Percentiles rank a stretch among this genome's conserved stretches.
These are phyloP conservation scores for Fibroporia radiculosa DNA, from an alignment of 768 basidiomycete species.

Conservation along the genomic window DNA sequence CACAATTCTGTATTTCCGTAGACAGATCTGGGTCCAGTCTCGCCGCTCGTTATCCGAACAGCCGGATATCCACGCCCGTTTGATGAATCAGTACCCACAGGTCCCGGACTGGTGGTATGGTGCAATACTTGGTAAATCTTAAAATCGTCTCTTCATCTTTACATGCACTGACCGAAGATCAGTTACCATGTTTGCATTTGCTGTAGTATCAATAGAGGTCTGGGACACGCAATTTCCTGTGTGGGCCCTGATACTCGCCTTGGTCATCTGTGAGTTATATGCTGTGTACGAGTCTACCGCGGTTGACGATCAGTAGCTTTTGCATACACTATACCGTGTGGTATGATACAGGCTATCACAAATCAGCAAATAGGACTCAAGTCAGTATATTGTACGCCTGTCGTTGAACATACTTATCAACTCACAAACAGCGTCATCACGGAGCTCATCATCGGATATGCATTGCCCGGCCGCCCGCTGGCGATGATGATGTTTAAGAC, in stretches of 20 bases:
- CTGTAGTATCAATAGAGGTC: constrained; percentile 60
- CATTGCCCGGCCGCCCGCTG: constrained; percentile 66
- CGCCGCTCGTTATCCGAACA: constrained; percentile 70
- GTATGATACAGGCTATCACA: constrained; percentile 64
- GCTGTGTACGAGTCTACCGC: background rate
- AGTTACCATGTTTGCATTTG: constrained; percentile 61
- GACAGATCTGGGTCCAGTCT: constrained; percentile 68
- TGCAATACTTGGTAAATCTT: constrained; percentile 40
- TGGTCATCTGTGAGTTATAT: constrained; percentile 47
- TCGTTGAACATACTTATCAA: background rate
- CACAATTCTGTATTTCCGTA: constrained; percentile 65
- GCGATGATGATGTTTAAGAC: constrained; percentile 89
- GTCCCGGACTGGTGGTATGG: constrained; percentile 87
- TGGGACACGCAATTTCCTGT: constrained; percentile 73
- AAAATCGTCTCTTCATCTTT: background rate
- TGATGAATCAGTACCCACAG: constrained; percentile 71
- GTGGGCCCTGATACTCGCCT: constrained; percentile 63
- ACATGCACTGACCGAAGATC: background rate
- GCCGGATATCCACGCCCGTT: constrained; percentile 76
- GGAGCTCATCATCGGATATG: constrained; percentile 76
- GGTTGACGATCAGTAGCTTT: constrained; percentile 18
- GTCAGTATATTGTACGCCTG: constrained; percentile 12
- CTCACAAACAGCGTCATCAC: constrained; percentile 52
- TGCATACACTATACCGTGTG: constrained; percentile 43
- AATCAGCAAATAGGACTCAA: constrained; percentile 73